Conservation (phyloP, 257 asterid species). For the Catharanthus roseus region DNA sequence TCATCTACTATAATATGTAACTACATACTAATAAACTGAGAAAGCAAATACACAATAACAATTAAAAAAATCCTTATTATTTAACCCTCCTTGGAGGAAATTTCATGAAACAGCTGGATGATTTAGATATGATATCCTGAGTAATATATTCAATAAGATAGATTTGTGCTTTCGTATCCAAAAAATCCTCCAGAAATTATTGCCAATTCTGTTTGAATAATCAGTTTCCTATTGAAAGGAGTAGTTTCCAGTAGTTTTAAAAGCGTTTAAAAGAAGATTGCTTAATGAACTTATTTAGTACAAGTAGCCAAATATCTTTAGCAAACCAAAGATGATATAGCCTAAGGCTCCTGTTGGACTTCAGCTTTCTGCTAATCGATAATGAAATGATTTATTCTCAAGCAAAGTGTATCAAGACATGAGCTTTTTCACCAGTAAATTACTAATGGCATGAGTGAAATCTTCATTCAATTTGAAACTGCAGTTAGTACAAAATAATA, state of each 20-base stretch:
- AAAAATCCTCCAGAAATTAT: neutral
- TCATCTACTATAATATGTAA: neutral
- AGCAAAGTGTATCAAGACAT: neutral
- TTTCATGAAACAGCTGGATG: neutral
- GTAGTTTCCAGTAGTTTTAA: neutral
- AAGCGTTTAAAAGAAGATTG: neutral
- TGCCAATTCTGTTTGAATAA: neutral
- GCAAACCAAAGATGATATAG: neutral
- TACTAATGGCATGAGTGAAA: neutral
- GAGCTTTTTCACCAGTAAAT: neutral
- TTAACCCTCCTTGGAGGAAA: neutral
- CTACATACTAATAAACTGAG: neutral
- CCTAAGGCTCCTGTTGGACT: neutral
- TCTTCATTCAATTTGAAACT: neutral
- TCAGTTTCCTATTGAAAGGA: too few species aligned
- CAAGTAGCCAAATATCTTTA: too few species aligned
- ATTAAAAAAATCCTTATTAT: too few species aligned
- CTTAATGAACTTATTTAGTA: neutral
- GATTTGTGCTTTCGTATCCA: neutral
- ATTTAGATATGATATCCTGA: neutral
- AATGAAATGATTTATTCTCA: neutral
- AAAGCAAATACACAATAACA: neutral
- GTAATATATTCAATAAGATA: neutral
- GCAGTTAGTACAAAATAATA: neutral
- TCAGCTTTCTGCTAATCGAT: neutral